Percentiles rank a stretch among this genome's conserved stretches.
These are phyloP conservation scores for Hermanozyma aechmeae DNA, from an alignment of 805 yeast species.

Conservation along the genomic window DNA sequence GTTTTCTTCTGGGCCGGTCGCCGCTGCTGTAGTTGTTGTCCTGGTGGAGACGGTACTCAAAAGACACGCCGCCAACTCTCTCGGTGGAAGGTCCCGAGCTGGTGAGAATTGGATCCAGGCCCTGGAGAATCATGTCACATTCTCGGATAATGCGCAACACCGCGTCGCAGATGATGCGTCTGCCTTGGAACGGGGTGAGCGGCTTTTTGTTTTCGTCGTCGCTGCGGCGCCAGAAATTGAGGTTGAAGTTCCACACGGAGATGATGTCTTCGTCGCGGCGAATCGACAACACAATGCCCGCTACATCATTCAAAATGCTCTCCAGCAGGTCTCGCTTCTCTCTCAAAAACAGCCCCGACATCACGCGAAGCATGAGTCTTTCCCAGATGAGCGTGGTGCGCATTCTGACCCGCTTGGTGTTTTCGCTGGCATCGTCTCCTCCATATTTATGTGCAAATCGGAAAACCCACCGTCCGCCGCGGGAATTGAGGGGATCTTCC, in stretches of 20 bases:
- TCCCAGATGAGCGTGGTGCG: conserved; percentile 44
- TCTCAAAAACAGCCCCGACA: conserved; percentile 43
- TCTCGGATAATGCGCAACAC: conserved; percentile 38
- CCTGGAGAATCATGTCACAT: conserved; percentile 34
- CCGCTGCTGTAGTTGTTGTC: conserved; percentile 17
- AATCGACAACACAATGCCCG: conserved; percentile 52
- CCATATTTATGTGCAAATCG: conserved; percentile 19
- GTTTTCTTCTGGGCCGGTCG: conserved; percentile 2
- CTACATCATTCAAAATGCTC: conserved; percentile 39
- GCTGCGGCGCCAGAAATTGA: conserved; percentile 20
- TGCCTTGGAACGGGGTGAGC: conserved; percentile 34
- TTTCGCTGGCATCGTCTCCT: conserved; percentile 10
- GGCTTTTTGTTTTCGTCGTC: conserved; percentile 16
- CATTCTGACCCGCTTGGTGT: conserved; percentile 16
- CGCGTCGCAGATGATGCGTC: conserved; percentile 38
- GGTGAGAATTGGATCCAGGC: conserved; percentile 22
- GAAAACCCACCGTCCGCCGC: conserved; percentile 59
- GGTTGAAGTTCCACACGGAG: conserved; percentile 53
- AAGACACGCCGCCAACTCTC: conserved; percentile 35
- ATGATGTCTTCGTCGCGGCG: conserved; percentile 52
- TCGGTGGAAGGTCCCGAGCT: conserved; percentile 27
- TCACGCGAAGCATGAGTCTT: conserved; percentile 39
- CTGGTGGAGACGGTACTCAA: conserved; percentile 39
- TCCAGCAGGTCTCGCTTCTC: conserved; percentile 26
- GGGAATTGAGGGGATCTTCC: conserved; percentile 54